Evolutionary conservation across 768 basidiomycete species (phyloP).

Genomic region (Suillus hirtellus): DNA sequence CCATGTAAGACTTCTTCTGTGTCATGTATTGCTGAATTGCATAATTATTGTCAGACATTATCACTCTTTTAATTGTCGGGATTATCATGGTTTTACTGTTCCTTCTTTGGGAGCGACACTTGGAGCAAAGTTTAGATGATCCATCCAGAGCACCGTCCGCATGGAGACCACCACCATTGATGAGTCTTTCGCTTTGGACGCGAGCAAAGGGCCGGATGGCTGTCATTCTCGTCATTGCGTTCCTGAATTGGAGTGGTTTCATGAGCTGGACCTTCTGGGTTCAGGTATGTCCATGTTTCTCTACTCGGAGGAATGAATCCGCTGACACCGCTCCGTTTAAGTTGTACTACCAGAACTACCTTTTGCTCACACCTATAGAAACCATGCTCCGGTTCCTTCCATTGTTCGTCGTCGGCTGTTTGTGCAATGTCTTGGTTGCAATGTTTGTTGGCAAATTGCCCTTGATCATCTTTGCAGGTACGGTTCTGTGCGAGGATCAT

Average conservation of each 20-base stretch:
- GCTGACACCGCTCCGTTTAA: conserved; percentile 23
- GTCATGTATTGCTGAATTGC: conserved; percentile 19
- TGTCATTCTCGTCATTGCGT: conserved; percentile 59
- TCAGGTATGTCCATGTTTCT: conserved; percentile 32
- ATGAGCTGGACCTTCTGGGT: conserved; percentile 53
- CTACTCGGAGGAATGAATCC: not conserved
- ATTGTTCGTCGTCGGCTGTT: conserved; percentile 63
- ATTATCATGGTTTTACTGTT: conserved; percentile 57
- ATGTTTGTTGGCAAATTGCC: conserved; percentile 56
- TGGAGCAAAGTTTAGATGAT: conserved; percentile 41
- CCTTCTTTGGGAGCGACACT: conserved; percentile 62
- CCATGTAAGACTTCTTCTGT: conserved; percentile 39
- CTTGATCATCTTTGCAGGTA: conserved; percentile 61
- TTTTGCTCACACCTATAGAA: conserved; percentile 51
- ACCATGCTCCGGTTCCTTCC: conserved; percentile 73
- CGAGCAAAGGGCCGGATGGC: conserved; percentile 62
- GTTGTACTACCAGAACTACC: conserved; percentile 74
- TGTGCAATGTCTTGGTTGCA: conserved; percentile 70
- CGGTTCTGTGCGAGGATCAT: not conserved
- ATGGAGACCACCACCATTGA: conserved; percentile 58
- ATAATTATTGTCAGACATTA: conserved; percentile 54
- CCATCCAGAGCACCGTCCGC: conserved; percentile 23
- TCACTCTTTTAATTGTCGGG: conserved; percentile 64
- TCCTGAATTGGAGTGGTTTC: conserved; percentile 58
- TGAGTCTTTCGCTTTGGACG: conserved; percentile 63